Evolutionary conservation across 2,329 filamentous ascomycete species (phyloP).

Genomic region (Nigrospora oryzae): DNA sequence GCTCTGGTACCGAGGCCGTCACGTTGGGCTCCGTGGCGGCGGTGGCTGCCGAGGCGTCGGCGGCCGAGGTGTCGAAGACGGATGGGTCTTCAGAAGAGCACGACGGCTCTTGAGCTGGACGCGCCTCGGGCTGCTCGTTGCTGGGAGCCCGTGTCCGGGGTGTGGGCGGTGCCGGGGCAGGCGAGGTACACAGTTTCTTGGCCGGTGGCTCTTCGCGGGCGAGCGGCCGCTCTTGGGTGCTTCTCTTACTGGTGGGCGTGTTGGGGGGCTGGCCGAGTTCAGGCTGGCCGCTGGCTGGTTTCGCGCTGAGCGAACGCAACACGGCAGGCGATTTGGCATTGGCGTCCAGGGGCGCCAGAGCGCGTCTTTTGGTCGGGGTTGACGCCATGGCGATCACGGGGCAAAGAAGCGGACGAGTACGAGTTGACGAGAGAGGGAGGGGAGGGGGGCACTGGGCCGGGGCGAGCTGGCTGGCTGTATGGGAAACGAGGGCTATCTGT

Average conservation of each 20-base stretch:
- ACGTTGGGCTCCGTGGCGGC: slow-evolving; percentile 39
- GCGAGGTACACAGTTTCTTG: background rate
- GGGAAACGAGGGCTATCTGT: no score
- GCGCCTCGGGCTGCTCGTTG: background rate
- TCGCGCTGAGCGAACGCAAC: no score
- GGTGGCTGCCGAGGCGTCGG: slow-evolving; percentile 38
- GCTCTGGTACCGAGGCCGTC: slow-evolving; percentile 4
- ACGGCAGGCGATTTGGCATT: slow-evolving; percentile 15
- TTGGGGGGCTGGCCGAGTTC: no score
- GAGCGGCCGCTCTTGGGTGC: background rate
- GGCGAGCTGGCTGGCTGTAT: no score
- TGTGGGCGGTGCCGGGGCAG: background rate
- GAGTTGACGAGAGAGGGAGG: no score
- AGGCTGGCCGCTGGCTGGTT: no score
- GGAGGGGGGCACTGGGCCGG: no score
- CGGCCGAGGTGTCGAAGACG: slow-evolving; percentile 38
- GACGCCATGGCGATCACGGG: slow-evolving; percentile 9
- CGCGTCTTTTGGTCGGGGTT: slow-evolving; percentile 20
- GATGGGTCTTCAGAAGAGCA: slow-evolving; percentile 30
- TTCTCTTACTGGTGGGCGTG: background rate
- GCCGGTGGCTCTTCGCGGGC: background rate
- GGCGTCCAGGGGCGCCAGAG: slow-evolving; percentile 15
- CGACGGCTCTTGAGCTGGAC: slow-evolving; percentile 7
- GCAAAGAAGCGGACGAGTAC: no score
- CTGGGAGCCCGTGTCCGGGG: background rate